phyloP scores from a whole-genome alignment of 805 yeast species.

The Yamadazyma laniorum region DNA sequence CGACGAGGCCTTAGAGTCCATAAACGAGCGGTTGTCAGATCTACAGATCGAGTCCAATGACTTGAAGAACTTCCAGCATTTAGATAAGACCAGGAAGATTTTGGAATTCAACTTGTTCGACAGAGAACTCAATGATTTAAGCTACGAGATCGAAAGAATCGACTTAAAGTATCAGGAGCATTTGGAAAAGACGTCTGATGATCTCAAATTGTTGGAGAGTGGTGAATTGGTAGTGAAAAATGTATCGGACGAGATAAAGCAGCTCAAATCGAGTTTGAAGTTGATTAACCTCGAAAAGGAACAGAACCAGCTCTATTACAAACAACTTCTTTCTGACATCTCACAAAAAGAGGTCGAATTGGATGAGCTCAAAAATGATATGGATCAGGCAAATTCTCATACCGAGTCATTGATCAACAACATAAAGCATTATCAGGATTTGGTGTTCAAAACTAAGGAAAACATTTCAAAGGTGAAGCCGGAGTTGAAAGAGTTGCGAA shows the following conservation, averaged over 20 bases:
- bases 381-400: slow-evolving; percentile 29
- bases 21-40: slow-evolving; percentile 71
- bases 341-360: slow-evolving; percentile 51
- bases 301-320: slow-evolving; percentile 50
- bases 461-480: slow-evolving; percentile 42
- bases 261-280: slow-evolving; percentile 48
- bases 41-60: slow-evolving; percentile 79
- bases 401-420: slow-evolving; percentile 20
- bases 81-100: slow-evolving; percentile 66
- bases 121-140: slow-evolving; percentile 66
- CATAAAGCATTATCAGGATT: slow-evolving; percentile 20
- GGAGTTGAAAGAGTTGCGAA: slow-evolving; percentile 34
- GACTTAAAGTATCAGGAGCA: slow-evolving; percentile 56
- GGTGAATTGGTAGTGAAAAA: slow-evolving; percentile 54
- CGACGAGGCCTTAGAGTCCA: slow-evolving; percentile 66
- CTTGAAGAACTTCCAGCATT: slow-evolving; percentile 62
- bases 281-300: slow-evolving; percentile 55
- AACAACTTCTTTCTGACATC: slow-evolving; percentile 46
- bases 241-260: slow-evolving; percentile 45
- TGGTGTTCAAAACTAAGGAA: slow-evolving; percentile 35
- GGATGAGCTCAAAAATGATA: slow-evolving; percentile 40
- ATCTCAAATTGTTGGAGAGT: slow-evolving; percentile 55
- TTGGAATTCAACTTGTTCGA: slow-evolving; percentile 75
- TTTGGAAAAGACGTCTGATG: slow-evolving; percentile 51
- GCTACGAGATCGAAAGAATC: slow-evolving; percentile 55